Percentiles rank a stretch among this genome's conserved stretches.
These are phyloP conservation scores for Pseudoturritis turrita DNA, from an alignment of 345 rosid genomes.

Conservation along the genomic window DNA sequence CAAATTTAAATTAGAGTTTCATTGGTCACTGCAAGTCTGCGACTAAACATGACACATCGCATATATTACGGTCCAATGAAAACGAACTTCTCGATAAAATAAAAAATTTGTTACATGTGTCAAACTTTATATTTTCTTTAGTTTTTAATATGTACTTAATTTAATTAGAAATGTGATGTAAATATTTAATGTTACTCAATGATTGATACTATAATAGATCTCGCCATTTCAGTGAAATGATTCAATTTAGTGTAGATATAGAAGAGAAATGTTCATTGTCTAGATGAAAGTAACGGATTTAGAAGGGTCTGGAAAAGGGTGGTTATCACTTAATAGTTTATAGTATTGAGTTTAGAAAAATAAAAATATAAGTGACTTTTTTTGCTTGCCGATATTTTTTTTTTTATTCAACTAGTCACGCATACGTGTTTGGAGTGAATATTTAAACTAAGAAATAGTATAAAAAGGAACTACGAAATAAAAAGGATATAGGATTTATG, in stretches of 20 bases:
- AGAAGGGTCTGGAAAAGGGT: not conserved
- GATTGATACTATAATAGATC: not conserved
- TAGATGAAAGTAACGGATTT: not conserved
- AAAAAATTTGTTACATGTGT: not conserved
- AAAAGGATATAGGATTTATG: slow-evolving; percentile 5
- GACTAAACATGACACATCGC: not conserved
- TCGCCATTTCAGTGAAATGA: not conserved
- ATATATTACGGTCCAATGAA: not conserved
- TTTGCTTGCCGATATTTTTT: not conserved
- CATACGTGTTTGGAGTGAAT: slow-evolving; percentile 8
- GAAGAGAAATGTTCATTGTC: not conserved
- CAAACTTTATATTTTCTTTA: not conserved
- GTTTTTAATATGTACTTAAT: too few species aligned
- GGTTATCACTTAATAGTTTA: not conserved
- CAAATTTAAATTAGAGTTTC: not conserved
- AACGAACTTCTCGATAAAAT: not conserved
- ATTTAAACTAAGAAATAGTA: not conserved
- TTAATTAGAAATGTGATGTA: not conserved
- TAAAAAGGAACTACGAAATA: not conserved
- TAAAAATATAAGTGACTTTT: not conserved
- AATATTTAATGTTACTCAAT: not conserved
- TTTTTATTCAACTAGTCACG: not conserved
- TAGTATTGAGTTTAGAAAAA: not conserved
- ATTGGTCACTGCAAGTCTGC: not conserved
- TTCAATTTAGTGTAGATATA: not conserved